Evolutionary conservation across 257 asterid species (phyloP).

Genomic region (Buddleja alternifolia): DNA sequence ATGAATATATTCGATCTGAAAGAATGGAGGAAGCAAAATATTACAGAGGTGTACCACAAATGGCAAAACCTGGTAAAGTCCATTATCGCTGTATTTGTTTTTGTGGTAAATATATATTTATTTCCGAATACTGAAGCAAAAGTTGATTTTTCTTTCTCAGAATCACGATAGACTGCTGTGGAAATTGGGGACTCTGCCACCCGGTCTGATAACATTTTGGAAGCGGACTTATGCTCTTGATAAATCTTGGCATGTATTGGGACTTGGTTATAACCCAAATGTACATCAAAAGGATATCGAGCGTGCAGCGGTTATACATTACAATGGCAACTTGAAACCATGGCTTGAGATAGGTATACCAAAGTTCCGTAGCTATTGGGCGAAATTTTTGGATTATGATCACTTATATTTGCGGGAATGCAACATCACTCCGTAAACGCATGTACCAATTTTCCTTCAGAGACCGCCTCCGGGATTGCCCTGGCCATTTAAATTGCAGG

Average conservation of each 20-base stretch:
- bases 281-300: conserved; percentile 71
- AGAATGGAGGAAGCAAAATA: conserved; percentile 79
- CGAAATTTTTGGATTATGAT: conserved; percentile 70
- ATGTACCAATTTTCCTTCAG: too few relatives aligned
- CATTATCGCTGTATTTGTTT: conserved; percentile 2
- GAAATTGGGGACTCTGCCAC: conserved; percentile 95
- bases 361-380: conserved; percentile 74
- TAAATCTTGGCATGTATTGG: conserved; percentile 89
- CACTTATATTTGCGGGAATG: conserved; percentile 78
- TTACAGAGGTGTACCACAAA: conserved; percentile 80
- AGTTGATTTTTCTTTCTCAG: conserved; percentile 42
- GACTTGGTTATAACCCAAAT: conserved; percentile 87
- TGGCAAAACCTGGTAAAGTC: conserved; percentile 89
- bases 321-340: conserved; percentile 90
- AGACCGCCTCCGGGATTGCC: background rate
- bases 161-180: conserved; percentile 82
- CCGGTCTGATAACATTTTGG: conserved; percentile 94
- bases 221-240: conserved; percentile 68
- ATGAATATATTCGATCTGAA: conserved; percentile 81
- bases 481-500: conserved; percentile 12
- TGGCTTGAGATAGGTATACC: conserved; percentile 95
- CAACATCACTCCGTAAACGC: conserved; percentile 74
- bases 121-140: conserved; percentile 14
- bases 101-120: background rate
- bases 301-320: conserved; percentile 86